Evolutionary conservation across 1,284 basidiomycete genomes (phyloP).

Genomic region (Puccinia coronata): DNA sequence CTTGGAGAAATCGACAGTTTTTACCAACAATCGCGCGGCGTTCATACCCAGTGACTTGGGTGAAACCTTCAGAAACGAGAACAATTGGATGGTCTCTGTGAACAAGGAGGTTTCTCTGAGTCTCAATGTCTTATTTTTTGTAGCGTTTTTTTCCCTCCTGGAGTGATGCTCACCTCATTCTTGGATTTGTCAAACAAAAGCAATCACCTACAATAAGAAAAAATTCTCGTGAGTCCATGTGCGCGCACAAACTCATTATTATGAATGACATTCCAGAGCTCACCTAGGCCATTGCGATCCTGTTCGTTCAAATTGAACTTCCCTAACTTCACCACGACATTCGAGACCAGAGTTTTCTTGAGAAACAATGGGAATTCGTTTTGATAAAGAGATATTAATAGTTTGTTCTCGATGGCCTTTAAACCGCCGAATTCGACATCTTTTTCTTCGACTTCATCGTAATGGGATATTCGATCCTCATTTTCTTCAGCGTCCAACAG

Average conservation of each 20-base stretch:
- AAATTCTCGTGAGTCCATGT: background rate
- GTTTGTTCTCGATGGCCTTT: slow-evolving; percentile 48
- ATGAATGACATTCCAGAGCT: background rate
- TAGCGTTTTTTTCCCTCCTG: background rate
- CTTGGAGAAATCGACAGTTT: slow-evolving; percentile 52
- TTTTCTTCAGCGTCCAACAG: background rate
- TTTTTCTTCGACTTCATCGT: background rate
- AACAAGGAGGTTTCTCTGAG: background rate
- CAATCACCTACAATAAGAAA: slow-evolving; percentile 45
- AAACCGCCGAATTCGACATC: background rate
- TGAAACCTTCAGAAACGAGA: slow-evolving; percentile 54
- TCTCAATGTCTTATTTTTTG: background rate
- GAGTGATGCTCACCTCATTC: background rate
- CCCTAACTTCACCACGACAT: slow-evolving; percentile 52
- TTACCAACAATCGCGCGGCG: slow-evolving; percentile 53
- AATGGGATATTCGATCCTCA: background rate
- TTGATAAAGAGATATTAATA: slow-evolving; percentile 52
- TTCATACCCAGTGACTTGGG: slow-evolving; percentile 54
- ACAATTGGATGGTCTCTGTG: slow-evolving; percentile 56
- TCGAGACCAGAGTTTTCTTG: slow-evolving; percentile 52
- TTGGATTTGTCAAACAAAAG: slow-evolving; percentile 22
- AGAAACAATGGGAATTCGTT: slow-evolving; percentile 53
- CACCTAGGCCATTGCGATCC: slow-evolving; percentile 42
- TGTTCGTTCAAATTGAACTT: slow-evolving; percentile 46
- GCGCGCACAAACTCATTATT: slow-evolving; percentile 27